Conservation (phyloP, 169 alveolate species). For the Plasmodium chabaudi region DNA sequence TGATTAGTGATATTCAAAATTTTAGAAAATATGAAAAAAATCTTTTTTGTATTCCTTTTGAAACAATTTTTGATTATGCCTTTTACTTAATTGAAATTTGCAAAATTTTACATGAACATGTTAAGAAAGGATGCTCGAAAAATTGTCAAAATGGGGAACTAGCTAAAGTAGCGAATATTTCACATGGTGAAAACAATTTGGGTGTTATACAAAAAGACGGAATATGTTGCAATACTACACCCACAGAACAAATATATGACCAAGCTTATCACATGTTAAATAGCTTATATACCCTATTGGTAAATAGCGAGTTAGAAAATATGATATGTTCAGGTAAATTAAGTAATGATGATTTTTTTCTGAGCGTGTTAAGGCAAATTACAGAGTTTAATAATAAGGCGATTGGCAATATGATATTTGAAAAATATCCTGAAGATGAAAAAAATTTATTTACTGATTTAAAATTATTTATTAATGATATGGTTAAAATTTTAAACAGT, state of each 20-base stretch:
- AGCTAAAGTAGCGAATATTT: not conserved
- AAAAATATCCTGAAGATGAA: not conserved
- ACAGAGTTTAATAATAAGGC: not conserved
- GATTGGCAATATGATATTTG: not conserved
- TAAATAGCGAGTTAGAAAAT: not conserved
- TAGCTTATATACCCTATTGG: not conserved
- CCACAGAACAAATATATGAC: not conserved
- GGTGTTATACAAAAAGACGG: not conserved
- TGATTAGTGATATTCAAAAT: constrained; percentile 6
- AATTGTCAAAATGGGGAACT: no score
- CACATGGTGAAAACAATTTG: not conserved
- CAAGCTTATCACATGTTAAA: not conserved
- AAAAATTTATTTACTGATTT: not conserved
- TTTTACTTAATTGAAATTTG: constrained; percentile 70
- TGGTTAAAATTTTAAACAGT: not conserved
- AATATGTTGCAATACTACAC: not conserved
- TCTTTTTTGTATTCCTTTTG: constrained; percentile 76
- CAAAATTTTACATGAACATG: constrained; percentile 6
- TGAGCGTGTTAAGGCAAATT: no score
- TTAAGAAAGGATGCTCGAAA: not conserved
- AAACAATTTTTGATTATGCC: constrained; percentile 79
- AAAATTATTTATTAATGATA: not conserved
- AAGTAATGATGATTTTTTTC: not conserved
- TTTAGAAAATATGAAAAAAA: constrained; percentile 29
- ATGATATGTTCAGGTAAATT: no score